Evolutionary conservation across 257 asterid species (phyloP).

Genomic region (Haberlea rhodopensis): DNA sequence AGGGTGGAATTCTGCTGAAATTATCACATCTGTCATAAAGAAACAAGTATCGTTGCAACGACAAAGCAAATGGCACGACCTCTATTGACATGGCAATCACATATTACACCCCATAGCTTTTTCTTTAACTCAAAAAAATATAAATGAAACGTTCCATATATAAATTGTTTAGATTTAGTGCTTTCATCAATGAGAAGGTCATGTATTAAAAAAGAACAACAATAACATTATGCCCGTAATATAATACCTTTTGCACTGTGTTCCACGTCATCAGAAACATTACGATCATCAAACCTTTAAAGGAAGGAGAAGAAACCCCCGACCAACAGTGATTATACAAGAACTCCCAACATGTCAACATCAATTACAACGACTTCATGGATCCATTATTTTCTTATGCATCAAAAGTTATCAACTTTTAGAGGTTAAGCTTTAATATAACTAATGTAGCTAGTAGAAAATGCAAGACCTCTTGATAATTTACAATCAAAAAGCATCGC

Average conservation of each 20-base stretch:
- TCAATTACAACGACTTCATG: not conserved
- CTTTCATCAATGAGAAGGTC: constrained; percentile 7
- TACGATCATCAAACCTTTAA: not conserved
- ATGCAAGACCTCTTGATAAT: too few species aligned
- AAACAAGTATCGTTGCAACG: constrained; percentile 27
- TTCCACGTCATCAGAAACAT: constrained; percentile 1
- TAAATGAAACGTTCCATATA: too few species aligned
- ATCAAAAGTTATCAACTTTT: not conserved
- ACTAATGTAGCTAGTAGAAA: constrained; percentile 8
- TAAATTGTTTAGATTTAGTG: not conserved
- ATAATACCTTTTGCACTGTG: not conserved
- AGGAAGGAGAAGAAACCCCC: too few species aligned
- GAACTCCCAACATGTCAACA: too few species aligned
- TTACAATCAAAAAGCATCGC: not conserved
- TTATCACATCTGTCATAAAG: constrained; percentile 91
- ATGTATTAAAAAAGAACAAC: constrained; percentile 1
- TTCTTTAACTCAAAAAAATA: constrained; percentile 11
- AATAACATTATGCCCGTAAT: constrained; percentile 1
- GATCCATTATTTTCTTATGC: not conserved
- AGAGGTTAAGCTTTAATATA: constrained; percentile 5
- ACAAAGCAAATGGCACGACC: too few species aligned
- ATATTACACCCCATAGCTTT: constrained; percentile 5
- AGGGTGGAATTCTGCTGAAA: constrained; percentile 98
- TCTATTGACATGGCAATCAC: too few species aligned
- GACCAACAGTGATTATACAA: too few species aligned